Conservation (phyloP, 2,329 filamentous ascomycete genomes). For the Sclerotiophoma versabilis region DNA sequence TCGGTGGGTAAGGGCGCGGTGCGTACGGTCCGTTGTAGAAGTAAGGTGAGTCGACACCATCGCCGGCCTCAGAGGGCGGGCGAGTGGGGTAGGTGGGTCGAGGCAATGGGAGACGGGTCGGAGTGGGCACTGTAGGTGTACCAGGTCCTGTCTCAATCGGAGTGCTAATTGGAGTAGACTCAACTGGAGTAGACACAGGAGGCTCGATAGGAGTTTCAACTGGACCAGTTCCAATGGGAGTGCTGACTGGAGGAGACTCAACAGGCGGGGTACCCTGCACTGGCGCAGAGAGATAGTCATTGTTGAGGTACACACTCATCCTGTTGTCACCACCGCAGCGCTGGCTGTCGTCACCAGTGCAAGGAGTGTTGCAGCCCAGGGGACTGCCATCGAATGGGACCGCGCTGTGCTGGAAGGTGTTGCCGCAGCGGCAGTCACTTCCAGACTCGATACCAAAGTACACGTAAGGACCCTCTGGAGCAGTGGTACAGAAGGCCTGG, state of each 20-base stretch:
- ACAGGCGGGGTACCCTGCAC: background rate
- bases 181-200: background rate
- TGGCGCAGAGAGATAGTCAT: background rate
- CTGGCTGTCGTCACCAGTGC: background rate
- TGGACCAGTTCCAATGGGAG: background rate
- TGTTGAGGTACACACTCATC: slow-evolving; percentile 5
- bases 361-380: background rate
- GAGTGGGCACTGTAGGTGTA: background rate
- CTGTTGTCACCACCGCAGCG: background rate
- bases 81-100: slow-evolving; percentile 5
- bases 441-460: slow-evolving; percentile 18
- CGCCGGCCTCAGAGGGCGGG: slow-evolving; percentile 16
- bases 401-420: background rate
- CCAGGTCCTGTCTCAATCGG: too few relatives aligned
- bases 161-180: background rate
- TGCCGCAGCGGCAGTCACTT: slow-evolving; percentile 15
- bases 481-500: slow-evolving; percentile 10
- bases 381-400: background rate
- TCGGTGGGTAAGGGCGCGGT: background rate
- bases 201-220: background rate
- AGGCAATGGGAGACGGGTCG: background rate
- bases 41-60: slow-evolving; percentile 25
- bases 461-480: slow-evolving; percentile 2
- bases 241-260: background rate
- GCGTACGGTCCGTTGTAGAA: background rate